Evolutionary conservation across 2,329 filamentous ascomycete genomes (phyloP), one percentile per base, ranked within the genome.

Genomic region (Dothistroma septosporum): DNA sequence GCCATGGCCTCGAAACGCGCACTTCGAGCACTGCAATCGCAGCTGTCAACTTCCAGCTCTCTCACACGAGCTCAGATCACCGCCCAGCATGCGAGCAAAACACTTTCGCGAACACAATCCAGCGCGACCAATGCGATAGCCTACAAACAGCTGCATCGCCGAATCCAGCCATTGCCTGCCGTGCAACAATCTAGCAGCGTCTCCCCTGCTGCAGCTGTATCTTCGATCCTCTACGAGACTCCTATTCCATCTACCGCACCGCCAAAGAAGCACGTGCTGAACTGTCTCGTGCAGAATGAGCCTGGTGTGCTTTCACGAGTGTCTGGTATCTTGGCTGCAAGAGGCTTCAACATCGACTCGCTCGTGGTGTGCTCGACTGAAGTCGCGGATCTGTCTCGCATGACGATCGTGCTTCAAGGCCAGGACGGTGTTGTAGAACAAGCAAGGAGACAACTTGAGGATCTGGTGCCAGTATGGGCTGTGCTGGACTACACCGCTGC

Each of bases 271-370:
- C 94, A 99, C 78, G 86, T 99, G 74, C 87, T 99, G 78, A 99
- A 99, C 80, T 99, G 94, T 76, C 85, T 99, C 64, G 94, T 99
- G 63, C 94, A 99, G 79, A 99, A 99, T 80, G 94, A 99, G 81
- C 94, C 94, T 12, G 94, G 94, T 80, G 94, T 99, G 60, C 83
- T 99, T 61, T 97, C 93, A 56, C 92, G 94, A 62, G 91, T 99
- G 10, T 97, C 94, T 0, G 94, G 94, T 58, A 97, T 99, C 73
- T 83, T 99, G 35, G 94, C 94, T 12, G 94, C 94, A 48, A 87
- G 94, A 61, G 94, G 94, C 67, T 99, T 99, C 86, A 99, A 99
- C 82, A 99, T 99, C 72, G 94, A 99, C 83, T 96, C 90, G 58
- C 82, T 99, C 65, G 94, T 99, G 58, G 94, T 99, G 63, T 99